Evolutionary conservation across 2,329 filamentous ascomycete species (phyloP).

Genomic region (Macrophomina phaseolina): DNA sequence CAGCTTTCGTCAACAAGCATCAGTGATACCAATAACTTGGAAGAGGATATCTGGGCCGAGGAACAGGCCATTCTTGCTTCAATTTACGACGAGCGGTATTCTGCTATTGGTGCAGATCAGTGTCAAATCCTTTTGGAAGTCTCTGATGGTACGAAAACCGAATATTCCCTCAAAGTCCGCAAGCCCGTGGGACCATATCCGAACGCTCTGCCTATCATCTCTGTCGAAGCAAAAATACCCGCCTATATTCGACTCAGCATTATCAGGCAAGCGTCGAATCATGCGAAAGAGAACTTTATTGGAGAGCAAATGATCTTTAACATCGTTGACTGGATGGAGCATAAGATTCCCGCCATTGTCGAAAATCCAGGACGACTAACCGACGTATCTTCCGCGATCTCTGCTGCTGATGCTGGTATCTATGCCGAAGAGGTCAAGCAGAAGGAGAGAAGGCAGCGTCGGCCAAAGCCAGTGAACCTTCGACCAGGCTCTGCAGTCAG

Average conservation of each 20-base stretch:
- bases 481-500: constrained; percentile 62
- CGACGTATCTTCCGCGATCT: constrained; percentile 77
- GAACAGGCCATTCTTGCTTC: constrained; percentile 84
- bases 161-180: constrained; percentile 69
- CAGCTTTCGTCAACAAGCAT: constrained; percentile 43
- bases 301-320: constrained; percentile 93
- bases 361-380: constrained; percentile 81
- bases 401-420: constrained; percentile 61
- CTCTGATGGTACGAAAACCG: constrained; percentile 47
- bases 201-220: constrained; percentile 68
- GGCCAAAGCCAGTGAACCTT: constrained; percentile 69
- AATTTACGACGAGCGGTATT: constrained; percentile 73
- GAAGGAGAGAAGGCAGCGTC: constrained; percentile 41
- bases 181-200: constrained; percentile 76
- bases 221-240: constrained; percentile 72
- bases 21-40: constrained; percentile 42
- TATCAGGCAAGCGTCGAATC: constrained; percentile 74
- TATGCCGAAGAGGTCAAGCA: constrained; percentile 36
- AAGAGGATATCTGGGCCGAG: constrained; percentile 74
- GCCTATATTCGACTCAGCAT: constrained; percentile 94
- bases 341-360: constrained; percentile 80
- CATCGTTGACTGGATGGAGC: constrained; percentile 88
- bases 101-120: constrained; percentile 62
- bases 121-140: constrained; percentile 73
- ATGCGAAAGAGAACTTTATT: constrained; percentile 71